These are phyloP conservation scores for Cylindrotheca closterium DNA, from an alignment of 108 stramenopile species.

Conservation along the genomic window DNA sequence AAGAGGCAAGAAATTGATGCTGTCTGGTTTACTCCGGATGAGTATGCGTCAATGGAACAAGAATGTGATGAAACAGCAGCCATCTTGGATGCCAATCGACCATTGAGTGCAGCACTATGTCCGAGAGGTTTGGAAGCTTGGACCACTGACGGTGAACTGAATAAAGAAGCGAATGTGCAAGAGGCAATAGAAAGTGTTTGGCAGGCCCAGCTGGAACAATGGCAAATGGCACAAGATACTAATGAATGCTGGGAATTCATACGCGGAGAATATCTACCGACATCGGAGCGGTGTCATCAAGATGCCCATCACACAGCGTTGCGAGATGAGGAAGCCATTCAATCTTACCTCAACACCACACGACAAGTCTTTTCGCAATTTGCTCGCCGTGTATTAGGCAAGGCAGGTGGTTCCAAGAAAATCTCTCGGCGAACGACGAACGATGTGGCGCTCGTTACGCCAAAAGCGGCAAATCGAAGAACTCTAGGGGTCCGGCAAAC, in stretches of 20 bases:
- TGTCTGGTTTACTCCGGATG: conserved; percentile 26
- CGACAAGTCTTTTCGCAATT: neutral
- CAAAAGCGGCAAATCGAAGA: neutral
- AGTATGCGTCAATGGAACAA: conserved; percentile 33
- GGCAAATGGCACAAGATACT: conserved; percentile 7
- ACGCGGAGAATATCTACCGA: conserved; percentile 7
- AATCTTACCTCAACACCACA: conserved; percentile 14
- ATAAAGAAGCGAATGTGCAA: conserved; percentile 27
- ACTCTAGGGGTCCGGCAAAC: neutral
- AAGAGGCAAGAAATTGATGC: conserved; percentile 11
- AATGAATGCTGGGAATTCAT: conserved; percentile 35
- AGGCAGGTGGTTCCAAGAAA: neutral
- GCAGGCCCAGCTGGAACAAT: conserved; percentile 35
- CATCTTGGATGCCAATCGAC: conserved; percentile 17
- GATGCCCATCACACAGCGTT: conserved; percentile 10
- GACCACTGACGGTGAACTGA: conserved; percentile 31
- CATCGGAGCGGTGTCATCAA: conserved; percentile 4
- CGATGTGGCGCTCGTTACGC: neutral
- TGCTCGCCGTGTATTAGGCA: neutral
- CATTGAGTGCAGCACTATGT: conserved; percentile 14
- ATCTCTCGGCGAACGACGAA: neutral
- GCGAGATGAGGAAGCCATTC: conserved; percentile 18
- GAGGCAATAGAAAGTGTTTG: conserved; percentile 32
- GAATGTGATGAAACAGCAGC: conserved; percentile 31
- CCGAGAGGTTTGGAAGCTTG: conserved; percentile 32